Evolutionary conservation across 352 stramenopile genomes (phyloP), one percentile per base, ranked within the genome.

Genomic region (Globisporangium orthogonon): DNA sequence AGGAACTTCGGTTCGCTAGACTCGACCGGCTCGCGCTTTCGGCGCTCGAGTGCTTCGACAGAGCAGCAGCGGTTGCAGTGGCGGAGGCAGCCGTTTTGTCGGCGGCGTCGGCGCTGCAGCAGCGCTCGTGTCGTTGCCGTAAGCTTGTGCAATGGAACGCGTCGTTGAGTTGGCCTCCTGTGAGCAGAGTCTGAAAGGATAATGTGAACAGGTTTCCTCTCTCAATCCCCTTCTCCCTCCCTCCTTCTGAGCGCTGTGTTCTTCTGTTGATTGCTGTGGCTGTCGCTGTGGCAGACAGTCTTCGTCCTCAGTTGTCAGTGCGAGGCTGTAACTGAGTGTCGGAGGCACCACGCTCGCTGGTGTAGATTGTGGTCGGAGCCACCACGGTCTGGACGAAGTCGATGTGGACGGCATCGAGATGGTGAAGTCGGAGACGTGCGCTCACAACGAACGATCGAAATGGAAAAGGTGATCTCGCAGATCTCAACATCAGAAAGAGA

Each of bases 81-180:
- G 39, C 15, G 13, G 39, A 44, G 39, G 11, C 14, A 7, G 13
- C 13, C 39, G 39, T 18, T 0, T 44, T 4, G 11, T 30, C 28
- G 29, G 35, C 35, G 33, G 29, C 28, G 48, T 15, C 13, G 6
- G 13, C 11, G 49, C 13, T 35, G 49, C 49, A 14, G 49, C 49
- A 5, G 29, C 48, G 29, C 17, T 41, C 9, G 31, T 23, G 23
- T 23, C 23, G 43, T 3, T 2, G 17, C 18, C 18, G 44, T 31
- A 49, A 49, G 18, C 29, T 17, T 40, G 58, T 50, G 31, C 52
- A 58, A 58, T 63, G 51, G 58, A 63, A 54, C 56, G 40, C 28
- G 43, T 41, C 58, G 50, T 58, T 54, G 58, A 63, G 57, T 58
- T 57, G 41, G 30, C 59, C 52, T 30, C 51, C 43, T 56, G 51